These are phyloP conservation scores for Termitomyces sp. DNA, from an alignment of 768 basidiomycete species.

Conservation along the genomic window DNA sequence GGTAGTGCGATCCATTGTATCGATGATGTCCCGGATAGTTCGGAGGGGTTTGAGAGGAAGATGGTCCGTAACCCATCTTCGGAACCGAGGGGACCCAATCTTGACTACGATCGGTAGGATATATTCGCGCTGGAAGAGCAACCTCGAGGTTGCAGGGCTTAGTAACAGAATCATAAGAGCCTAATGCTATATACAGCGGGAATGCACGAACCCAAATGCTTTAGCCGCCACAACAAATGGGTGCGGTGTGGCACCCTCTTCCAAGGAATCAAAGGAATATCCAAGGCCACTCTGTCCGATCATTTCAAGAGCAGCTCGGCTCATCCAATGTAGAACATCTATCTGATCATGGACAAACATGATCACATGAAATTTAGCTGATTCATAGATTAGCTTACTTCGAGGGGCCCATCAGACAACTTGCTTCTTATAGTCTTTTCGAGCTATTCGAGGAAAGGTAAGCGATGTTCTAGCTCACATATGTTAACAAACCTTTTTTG, in stretches of 20 bases:
- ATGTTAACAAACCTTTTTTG: conserved; percentile 19
- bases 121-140: not conserved
- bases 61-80: conserved; percentile 6
- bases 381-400: conserved; percentile 15
- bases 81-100: conserved; percentile 2
- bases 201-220: conserved; percentile 24
- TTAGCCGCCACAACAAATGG: conserved; percentile 30
- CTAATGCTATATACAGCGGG: not conserved
- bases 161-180: not conserved
- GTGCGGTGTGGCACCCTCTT: conserved; percentile 23
- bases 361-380: not conserved
- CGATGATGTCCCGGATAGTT: not conserved
- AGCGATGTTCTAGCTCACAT: not conserved
- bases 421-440: conserved; percentile 17
- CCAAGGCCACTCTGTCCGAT: too few relatives aligned
- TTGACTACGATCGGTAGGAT: conserved; percentile 3
- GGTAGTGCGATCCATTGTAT: conserved; percentile 1
- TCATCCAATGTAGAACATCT: conserved; percentile 31
- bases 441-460: conserved; percentile 21
- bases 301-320: too few relatives aligned
- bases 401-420: conserved; percentile 26
- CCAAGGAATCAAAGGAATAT: conserved; percentile 38
- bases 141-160: not conserved
- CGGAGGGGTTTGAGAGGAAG: conserved; percentile 1
- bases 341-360: conserved; percentile 17